Conservation (phyloP, 139 green algal genomes). For the Picochlorum sp. region DNA sequence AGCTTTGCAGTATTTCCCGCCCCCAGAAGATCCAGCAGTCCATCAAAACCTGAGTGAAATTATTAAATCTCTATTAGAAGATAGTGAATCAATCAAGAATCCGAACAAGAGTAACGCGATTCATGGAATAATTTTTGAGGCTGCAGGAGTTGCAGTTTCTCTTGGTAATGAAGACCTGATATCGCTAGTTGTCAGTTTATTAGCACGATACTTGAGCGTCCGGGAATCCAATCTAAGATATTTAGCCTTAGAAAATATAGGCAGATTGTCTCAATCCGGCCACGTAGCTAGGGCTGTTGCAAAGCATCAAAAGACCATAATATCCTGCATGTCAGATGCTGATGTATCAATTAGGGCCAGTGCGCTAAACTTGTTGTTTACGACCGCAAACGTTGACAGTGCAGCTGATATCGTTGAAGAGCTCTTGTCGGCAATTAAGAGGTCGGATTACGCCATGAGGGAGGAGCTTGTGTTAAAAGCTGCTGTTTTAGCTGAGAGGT, state of each 20-base stretch:
- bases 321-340: constrained; percentile 60
- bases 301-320: constrained; percentile 45
- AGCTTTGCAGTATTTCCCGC: constrained; percentile 88
- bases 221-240: constrained; percentile 88
- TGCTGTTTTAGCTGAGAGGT: constrained; percentile 89
- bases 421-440: constrained; percentile 66
- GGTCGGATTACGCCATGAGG: constrained; percentile 78
- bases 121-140: constrained; percentile 95
- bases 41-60: constrained; percentile 39
- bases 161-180: constrained; percentile 56
- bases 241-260: constrained; percentile 81
- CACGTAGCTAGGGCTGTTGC: constrained; percentile 28
- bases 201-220: constrained; percentile 55
- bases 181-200: constrained; percentile 34
- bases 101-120: constrained; percentile 97
- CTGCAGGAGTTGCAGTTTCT: constrained; percentile 67
- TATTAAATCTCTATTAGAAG: constrained; percentile 42
- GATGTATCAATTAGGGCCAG: constrained; percentile 84
- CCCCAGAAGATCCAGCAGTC: constrained; percentile 56
- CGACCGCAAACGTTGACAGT: constrained; percentile 69
- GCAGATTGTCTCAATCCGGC: constrained; percentile 56
- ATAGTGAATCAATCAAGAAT: constrained; percentile 49
- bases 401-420: constrained; percentile 65
- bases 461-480: constrained; percentile 97
- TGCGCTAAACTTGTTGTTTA: constrained; percentile 87